Evolutionary conservation across 2,329 filamentous ascomycete genomes (phyloP).

Genomic region (Hypoxylon sp.): DNA sequence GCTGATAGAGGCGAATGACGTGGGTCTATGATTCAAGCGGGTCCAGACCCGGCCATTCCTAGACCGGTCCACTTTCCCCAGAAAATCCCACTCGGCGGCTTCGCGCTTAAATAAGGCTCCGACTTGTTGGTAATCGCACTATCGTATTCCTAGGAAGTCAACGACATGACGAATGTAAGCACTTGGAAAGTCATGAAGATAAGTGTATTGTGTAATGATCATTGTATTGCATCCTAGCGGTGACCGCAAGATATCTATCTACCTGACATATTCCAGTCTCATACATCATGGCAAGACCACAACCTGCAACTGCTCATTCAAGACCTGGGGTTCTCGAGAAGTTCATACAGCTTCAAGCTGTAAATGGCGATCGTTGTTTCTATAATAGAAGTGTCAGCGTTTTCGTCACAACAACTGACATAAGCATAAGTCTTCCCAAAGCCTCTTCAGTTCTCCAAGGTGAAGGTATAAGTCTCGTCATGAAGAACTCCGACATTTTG

Average conservation of each 20-base stretch:
- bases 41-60: conserved; percentile 30
- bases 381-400: conserved; percentile 22
- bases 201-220: conserved; percentile 1
- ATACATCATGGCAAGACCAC: background rate
- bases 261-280: background rate
- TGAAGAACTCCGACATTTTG: conserved; percentile 68
- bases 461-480: conserved; percentile 69
- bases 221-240: conserved; percentile 1
- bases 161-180: conserved; percentile 1
- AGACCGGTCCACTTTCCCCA: conserved; percentile 41
- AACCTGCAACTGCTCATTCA: background rate
- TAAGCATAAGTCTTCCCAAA: conserved; percentile 42
- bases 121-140: conserved; percentile 22
- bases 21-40: conserved; percentile 39
- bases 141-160: background rate
- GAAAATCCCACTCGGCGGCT: conserved; percentile 29
- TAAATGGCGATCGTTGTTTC: background rate
- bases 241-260: background rate
- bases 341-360: background rate
- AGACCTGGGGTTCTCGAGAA: background rate
- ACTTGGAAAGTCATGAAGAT: background rate
- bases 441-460: conserved; percentile 74
- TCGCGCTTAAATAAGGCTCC: conserved; percentile 23
- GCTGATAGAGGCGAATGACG: conserved; percentile 4
- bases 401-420: conserved; percentile 1